Conservation (phyloP, 495 filamentous ascomycete genomes). For the Trichoderma orchidacearum region DNA sequence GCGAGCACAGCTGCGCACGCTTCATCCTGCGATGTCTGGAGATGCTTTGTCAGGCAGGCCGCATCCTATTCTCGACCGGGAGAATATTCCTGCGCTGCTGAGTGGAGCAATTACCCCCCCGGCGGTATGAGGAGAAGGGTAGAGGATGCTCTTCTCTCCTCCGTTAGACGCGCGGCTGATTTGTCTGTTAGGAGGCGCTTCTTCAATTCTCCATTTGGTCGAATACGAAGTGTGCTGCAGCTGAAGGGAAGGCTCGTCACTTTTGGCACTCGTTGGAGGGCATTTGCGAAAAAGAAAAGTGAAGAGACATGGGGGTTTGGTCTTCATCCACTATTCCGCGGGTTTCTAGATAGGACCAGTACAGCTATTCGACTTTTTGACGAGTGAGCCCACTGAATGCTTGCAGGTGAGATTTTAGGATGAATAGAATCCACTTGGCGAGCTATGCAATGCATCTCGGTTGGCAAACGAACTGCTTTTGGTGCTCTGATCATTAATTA, state of each 20-base stretch:
- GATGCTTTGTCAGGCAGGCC: neutral
- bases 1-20: neutral
- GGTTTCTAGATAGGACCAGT: too few species aligned
- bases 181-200: neutral
- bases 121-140: too few species aligned
- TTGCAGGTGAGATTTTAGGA: neutral
- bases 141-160: too few species aligned
- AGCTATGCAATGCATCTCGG: neutral
- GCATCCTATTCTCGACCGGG: neutral
- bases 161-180: neutral
- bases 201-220: neutral
- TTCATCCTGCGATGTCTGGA: neutral
- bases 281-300: neutral
- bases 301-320: neutral
- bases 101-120: neutral
- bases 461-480: neutral
- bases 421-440: neutral
- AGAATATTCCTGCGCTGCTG: neutral
- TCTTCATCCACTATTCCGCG: too few species aligned
- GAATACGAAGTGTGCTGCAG: neutral
- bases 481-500: neutral
- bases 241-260: neutral
- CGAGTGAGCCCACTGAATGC: neutral
- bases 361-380: neutral
- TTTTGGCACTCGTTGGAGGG: neutral